Conservation (phyloP, 2,329 filamentous ascomycete species). For the Malbranchea zuffiana region DNA sequence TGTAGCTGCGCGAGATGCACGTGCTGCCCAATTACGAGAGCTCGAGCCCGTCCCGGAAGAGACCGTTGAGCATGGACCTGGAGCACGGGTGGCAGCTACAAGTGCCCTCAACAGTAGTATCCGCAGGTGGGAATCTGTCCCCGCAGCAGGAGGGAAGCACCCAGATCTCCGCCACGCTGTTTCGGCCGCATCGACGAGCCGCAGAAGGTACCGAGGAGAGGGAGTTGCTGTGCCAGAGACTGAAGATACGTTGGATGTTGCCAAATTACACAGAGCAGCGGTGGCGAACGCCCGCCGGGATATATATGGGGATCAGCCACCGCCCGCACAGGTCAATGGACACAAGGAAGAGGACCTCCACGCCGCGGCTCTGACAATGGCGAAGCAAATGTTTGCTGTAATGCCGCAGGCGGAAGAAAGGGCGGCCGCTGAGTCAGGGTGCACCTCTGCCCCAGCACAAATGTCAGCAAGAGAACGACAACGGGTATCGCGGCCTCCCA, state of each 20-base stretch:
- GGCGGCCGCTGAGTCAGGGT: constrained; percentile 35
- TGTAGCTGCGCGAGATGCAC: constrained; percentile 40
- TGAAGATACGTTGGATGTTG: constrained; percentile 37
- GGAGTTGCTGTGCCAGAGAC: constrained; percentile 36
- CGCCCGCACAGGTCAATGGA: constrained; percentile 61
- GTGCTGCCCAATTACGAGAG: constrained; percentile 56
- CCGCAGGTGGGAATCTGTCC: constrained; percentile 52
- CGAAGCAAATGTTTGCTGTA: constrained; percentile 61
- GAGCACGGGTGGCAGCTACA: constrained; percentile 61
- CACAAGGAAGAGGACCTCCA: constrained; percentile 57
- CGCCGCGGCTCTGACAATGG: constrained; percentile 74
- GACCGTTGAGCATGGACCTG: constrained; percentile 44
- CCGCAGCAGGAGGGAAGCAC: constrained; percentile 36
- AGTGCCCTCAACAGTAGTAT: constrained; percentile 54
- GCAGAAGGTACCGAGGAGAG: constrained; percentile 33
- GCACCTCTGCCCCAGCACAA: constrained; percentile 11
- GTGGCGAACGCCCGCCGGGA: constrained; percentile 55
- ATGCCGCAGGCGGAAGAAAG: constrained; percentile 49
- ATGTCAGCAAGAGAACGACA: constrained; percentile 16
- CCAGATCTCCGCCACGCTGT: constrained; percentile 57
- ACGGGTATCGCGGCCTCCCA: constrained; percentile 16
- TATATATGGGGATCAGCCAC: constrained; percentile 65
- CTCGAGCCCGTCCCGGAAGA: constrained; percentile 37
- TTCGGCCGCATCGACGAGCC: constrained; percentile 59
- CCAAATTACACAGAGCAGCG: constrained; percentile 49